These are phyloP conservation scores for Penicillium sp. DNA, from an alignment of 2,329 filamentous ascomycete genomes.

Conservation along the genomic window DNA sequence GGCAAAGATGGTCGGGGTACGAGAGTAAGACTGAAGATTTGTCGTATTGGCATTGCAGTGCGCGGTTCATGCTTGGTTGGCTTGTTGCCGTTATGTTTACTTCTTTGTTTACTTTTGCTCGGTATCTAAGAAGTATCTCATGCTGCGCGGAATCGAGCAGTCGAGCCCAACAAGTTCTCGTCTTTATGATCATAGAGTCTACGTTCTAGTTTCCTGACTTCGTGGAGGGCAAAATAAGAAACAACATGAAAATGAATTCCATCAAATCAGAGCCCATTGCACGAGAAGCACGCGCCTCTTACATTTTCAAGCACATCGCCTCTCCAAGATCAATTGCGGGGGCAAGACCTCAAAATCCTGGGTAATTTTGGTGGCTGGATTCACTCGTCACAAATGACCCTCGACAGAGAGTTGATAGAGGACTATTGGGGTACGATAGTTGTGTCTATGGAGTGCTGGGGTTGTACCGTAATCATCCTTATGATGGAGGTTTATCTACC, in stretches of 20 bases:
- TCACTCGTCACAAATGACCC: neutral
- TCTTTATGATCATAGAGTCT: neutral
- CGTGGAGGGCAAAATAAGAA: neutral
- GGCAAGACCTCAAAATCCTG: neutral
- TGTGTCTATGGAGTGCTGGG: neutral
- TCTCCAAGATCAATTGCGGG: neutral
- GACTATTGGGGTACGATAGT: neutral
- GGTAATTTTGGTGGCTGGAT: neutral
- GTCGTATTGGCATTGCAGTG: neutral
- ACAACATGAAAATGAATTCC: neutral
- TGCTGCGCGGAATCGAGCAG: neutral
- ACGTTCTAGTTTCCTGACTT: neutral
- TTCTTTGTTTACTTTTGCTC: neutral
- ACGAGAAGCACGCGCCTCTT: neutral
- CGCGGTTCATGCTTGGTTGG: neutral
- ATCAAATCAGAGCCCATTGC: neutral
- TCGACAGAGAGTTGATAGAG: neutral
- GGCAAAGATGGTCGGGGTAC: neutral
- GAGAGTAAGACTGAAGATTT: neutral
- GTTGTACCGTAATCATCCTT: neutral
- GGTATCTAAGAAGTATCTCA: neutral
- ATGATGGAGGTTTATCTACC: neutral
- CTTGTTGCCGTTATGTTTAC: neutral
- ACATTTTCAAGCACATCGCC: neutral
- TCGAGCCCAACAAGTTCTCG: neutral